Conservation (phyloP, 2,329 filamentous ascomycete species). For the Emericellopsis cladophorae region DNA sequence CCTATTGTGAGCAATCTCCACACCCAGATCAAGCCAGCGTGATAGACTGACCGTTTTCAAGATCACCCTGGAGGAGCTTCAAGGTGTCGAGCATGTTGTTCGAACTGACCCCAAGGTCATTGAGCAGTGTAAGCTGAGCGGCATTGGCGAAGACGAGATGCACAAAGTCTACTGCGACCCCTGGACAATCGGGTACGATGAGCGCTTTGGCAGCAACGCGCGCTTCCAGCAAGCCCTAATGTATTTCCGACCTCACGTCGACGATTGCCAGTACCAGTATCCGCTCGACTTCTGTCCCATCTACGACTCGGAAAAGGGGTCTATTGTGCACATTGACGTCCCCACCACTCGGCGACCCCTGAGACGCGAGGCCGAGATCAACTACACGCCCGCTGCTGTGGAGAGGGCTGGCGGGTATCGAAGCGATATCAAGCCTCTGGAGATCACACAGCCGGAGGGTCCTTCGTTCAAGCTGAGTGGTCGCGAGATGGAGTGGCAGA, state of each 20-base stretch:
- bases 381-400: conserved; percentile 67
- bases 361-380: conserved; percentile 37
- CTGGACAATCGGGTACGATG: conserved; percentile 92
- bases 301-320: conserved; percentile 66
- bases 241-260: conserved; percentile 81
- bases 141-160: conserved; percentile 73
- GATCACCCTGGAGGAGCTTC: conserved; percentile 86
- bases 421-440: conserved; percentile 70
- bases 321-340: conserved; percentile 74
- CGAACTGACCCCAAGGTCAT: conserved; percentile 77
- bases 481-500: conserved; percentile 37
- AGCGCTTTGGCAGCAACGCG: conserved; percentile 67
- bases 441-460: conserved; percentile 79
- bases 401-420: conserved; percentile 65
- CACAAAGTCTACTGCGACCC: conserved; percentile 93
- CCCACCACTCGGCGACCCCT: conserved; percentile 65
- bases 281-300: conserved; percentile 92
- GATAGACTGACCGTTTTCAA: conserved; percentile 14
- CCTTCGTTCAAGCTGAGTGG: conserved; percentile 38
- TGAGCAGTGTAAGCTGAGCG: conserved; percentile 75
- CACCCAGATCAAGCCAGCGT: neutral
- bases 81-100: conserved; percentile 63
- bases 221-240: conserved; percentile 86
- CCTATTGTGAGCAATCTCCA: conserved; percentile 47
- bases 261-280: conserved; percentile 83